Evolutionary conservation across 1,284 basidiomycete genomes (phyloP), one percentile per base, ranked within the genome.

Genomic region (Fomitopsis palustris): DNA sequence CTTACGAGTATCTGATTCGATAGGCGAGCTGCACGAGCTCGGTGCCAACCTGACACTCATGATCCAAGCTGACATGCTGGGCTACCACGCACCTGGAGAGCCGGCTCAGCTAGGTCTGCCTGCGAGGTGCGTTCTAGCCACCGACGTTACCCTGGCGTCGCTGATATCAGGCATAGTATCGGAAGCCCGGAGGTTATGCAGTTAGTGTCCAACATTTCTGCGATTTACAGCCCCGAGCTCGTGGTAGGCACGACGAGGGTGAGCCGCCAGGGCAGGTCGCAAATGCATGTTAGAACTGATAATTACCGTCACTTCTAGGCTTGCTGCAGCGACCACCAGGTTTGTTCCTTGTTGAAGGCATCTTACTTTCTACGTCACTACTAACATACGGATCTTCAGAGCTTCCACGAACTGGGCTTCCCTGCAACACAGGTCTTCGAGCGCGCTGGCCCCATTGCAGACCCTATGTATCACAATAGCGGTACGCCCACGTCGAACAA

Each of bases 11-110:
- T 4, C n/a, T 14, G 12, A 3, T 3, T 23, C 10, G 23, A 16
- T 64, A 88, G 88, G 72, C 25, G 79, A 88, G 69, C 66, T 91
- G 67, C 78, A 82, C 56, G 73, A 74, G 43, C 72, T 73, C 25
- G 76, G 83, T 61, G 86, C 85, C 19, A 88, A 92, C 63, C 77
- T 95, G 51, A 85, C 87, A 2, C 72, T 95, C 41, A 91, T 95
- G 82, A 80, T 95, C 58, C 93, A 95, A 72, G 90, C 90, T 0
- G 93, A 96, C 68, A 95, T 95, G 93, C 79, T 92, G 51, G 93
- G 83, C 0, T 95, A 93, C 70, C 90, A 84, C 59, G 84, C 78
- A 33, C 83, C 80, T 14, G 82, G 79, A 41, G 93, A 95, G 74
- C 88, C 91, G 29, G 72, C 83, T 4, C 93, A 95, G 70, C 81